These are phyloP conservation scores for Floccularia luteovirens DNA, from an alignment of 768 basidiomycete genomes.

Conservation along the genomic window DNA sequence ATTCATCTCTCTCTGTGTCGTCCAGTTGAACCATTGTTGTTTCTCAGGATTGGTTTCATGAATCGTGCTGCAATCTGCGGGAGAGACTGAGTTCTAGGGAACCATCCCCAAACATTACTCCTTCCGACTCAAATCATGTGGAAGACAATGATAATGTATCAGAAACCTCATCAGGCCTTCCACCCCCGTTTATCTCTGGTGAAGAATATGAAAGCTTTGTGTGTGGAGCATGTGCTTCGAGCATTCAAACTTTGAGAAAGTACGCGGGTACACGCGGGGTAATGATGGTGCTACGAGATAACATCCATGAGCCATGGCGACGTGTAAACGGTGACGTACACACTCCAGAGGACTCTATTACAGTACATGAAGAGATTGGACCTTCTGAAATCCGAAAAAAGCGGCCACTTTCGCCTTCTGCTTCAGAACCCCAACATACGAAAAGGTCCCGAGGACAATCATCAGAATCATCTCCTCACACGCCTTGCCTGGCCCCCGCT, in stretches of 20 bases:
- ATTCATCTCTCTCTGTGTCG: slow-evolving; percentile 2
- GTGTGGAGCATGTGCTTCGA: slow-evolving; percentile 61
- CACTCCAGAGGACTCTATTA: slow-evolving; percentile 16
- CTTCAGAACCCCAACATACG: slow-evolving; percentile 22
- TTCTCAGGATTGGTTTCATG: slow-evolving; percentile 82
- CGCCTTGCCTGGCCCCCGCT: slow-evolving; percentile 50
- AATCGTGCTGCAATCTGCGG: slow-evolving; percentile 79
- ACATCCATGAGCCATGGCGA: slow-evolving; percentile 40
- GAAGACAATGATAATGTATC: slow-evolving; percentile 43
- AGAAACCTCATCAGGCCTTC: slow-evolving; percentile 56
- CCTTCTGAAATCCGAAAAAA: slow-evolving; percentile 29
- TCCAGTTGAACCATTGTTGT: neutral
- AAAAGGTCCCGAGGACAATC: slow-evolving; percentile 24
- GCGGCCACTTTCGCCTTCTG: slow-evolving; percentile 38
- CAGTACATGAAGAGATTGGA: slow-evolving; percentile 14
- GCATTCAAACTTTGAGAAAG: slow-evolving; percentile 41
- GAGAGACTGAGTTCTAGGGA: slow-evolving; percentile 49
- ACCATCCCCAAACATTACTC: slow-evolving; percentile 21
- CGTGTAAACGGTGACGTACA: slow-evolving; percentile 27
- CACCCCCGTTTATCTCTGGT: slow-evolving; percentile 59
- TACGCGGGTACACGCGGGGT: slow-evolving; percentile 64
- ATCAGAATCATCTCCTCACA: slow-evolving; percentile 10
- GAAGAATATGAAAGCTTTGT: slow-evolving; percentile 71
- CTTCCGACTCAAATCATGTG: slow-evolving; percentile 10
- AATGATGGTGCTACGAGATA: slow-evolving; percentile 59